phyloP scores from a whole-genome alignment of 306 rosid species.

The Fragaria nilgerrensis region DNA sequence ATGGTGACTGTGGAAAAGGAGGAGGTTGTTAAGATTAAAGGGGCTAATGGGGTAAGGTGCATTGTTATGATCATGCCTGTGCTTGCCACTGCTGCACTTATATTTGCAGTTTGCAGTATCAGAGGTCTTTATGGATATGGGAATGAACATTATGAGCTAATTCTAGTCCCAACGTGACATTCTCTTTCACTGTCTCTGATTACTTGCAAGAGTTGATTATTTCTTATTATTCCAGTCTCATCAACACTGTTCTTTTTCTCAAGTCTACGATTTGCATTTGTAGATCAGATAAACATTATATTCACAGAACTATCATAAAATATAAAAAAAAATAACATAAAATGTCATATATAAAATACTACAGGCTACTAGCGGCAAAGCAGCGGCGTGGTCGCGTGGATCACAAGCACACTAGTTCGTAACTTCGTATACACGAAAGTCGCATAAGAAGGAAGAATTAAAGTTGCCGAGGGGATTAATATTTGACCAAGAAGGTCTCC shows the following conservation, averaged over 20 bases:
- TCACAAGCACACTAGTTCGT: not conserved
- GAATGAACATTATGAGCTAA: conserved; percentile 8
- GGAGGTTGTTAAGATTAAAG: not conserved
- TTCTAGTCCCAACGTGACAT: conserved; percentile 55
- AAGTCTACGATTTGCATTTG: not conserved
- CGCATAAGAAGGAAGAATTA: too few relatives aligned
- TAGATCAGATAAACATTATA: not conserved
- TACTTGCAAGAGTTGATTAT: not conserved
- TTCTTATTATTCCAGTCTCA: not conserved
- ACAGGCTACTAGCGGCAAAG: too few relatives aligned
- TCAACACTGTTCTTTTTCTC: not conserved
- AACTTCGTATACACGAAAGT: too few relatives aligned
- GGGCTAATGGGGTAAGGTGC: conserved; percentile 12
- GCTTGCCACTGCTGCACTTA: conserved; percentile 29
- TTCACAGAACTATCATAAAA: not conserved
- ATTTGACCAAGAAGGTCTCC: not conserved
- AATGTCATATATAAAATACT: too few relatives aligned
- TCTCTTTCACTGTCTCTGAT: not conserved
- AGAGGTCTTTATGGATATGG: conserved; percentile 19
- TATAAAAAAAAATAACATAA: too few relatives aligned
- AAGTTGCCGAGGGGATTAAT: not conserved
- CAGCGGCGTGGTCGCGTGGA: not conserved
- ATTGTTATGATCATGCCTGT: conserved; percentile 7
- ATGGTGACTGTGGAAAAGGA: conserved; percentile 6
- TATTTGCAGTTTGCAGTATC: conserved; percentile 30